Conservation (phyloP, 2,329 filamentous ascomycete genomes). For the Nemania abortiva region DNA sequence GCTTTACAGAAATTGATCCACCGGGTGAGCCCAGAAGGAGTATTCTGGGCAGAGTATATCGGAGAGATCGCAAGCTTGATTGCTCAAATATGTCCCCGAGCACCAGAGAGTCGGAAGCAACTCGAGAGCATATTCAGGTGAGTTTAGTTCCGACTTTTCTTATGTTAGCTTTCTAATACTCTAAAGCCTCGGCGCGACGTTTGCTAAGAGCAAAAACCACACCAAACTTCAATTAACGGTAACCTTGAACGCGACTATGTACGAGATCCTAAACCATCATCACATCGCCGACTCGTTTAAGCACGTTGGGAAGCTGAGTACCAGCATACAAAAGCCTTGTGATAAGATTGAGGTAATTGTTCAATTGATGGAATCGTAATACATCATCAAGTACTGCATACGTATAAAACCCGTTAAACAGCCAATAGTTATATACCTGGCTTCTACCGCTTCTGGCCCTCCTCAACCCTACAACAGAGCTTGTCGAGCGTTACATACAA, state of each 20-base stretch:
- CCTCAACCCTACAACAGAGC: not conserved
- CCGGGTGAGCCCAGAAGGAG: constrained; percentile 53
- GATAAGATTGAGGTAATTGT: constrained; percentile 46
- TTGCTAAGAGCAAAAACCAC: constrained; percentile 47
- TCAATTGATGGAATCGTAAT: constrained; percentile 30
- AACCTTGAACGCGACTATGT: constrained; percentile 40
- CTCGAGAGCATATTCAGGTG: constrained; percentile 57
- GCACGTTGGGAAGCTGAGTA: constrained; percentile 45
- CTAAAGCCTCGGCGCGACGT: constrained; percentile 42
- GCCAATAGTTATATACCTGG: constrained; percentile 4
- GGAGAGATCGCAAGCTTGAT: constrained; percentile 62
- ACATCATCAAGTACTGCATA: constrained; percentile 20
- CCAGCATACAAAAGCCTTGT: constrained; percentile 33
- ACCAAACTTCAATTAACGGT: constrained; percentile 47
- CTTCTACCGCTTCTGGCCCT: not conserved
- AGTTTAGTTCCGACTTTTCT: constrained; percentile 42
- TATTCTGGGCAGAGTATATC: constrained; percentile 67
- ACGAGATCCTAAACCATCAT: constrained; percentile 39
- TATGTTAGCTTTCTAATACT: constrained; percentile 36
- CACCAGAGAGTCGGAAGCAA: constrained; percentile 54
- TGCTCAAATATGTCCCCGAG: constrained; percentile 57
- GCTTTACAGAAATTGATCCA: constrained; percentile 59
- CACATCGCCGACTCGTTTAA: constrained; percentile 47
- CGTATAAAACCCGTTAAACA: constrained; percentile 1
- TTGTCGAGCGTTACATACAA: not conserved